These are phyloP conservation scores for Geranium brycei DNA, from an alignment of 345 rosid genomes.

Conservation along the genomic window DNA sequence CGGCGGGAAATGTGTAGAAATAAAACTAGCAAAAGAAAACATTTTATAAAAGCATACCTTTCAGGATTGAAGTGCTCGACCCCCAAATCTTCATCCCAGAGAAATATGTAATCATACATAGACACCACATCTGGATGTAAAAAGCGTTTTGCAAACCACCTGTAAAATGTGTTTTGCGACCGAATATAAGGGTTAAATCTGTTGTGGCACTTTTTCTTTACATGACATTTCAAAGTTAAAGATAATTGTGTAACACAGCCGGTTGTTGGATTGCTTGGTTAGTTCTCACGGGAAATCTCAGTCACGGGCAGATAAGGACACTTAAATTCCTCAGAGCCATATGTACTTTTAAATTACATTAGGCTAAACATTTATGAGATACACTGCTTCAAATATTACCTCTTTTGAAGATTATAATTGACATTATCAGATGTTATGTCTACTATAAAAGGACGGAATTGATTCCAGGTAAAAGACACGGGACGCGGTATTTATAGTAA, in stretches of 20 bases:
- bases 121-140: constrained; percentile 84
- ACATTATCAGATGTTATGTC: no score
- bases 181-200: background rate
- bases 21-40: background rate
- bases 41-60: constrained; percentile 25
- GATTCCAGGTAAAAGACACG: background rate
- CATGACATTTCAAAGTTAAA: no score
- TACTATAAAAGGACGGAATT: no score
- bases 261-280: no score
- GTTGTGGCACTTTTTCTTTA: background rate
- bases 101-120: constrained; percentile 74
- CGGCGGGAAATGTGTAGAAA: background rate
- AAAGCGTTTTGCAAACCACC: constrained; percentile 99
- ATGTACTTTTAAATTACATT: no score
- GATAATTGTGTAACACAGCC: no score
- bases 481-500: background rate
- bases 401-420: no score
- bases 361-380: no score
- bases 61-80: constrained; percentile 63
- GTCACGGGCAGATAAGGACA: no score
- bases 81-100: constrained; percentile 98
- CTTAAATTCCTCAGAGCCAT: no score
- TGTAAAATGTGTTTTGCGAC: constrained; percentile 14
- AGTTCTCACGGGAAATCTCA: no score
- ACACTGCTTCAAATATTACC: no score